These are phyloP conservation scores for Micromonas commoda DNA, from an alignment of 139 green algal species.

Conservation along the genomic window DNA sequence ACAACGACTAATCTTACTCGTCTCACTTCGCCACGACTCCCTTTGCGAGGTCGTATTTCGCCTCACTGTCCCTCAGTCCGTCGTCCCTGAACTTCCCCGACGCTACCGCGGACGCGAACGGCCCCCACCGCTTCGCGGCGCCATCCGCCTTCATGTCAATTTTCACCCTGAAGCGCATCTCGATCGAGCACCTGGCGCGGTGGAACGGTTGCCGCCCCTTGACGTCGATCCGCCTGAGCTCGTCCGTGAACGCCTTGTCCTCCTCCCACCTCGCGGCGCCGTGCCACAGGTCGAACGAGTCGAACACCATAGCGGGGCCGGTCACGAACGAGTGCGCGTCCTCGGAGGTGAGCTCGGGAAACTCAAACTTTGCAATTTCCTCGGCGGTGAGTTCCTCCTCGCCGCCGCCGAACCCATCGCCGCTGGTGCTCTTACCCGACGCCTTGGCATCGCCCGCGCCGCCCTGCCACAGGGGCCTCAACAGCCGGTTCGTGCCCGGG, in stretches of 20 bases:
- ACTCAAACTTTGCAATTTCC: background rate
- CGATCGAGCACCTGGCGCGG: background rate
- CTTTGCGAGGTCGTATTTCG: background rate
- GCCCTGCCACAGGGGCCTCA: no score
- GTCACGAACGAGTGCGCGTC: conserved; percentile 2
- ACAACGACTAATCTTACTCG: no score
- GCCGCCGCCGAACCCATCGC: no score
- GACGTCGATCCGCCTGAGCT: background rate
- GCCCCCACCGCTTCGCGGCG: background rate
- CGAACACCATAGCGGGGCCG: background rate
- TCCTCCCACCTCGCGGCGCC: conserved; percentile 1
- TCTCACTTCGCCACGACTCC: no score
- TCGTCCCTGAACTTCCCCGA: background rate
- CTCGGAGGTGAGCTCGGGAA: background rate
- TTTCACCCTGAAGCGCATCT: background rate
- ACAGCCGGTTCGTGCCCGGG: background rate
- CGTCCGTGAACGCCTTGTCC: background rate
- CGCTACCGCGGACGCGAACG: conserved; percentile 2
- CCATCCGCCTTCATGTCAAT: background rate
- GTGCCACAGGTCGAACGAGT: conserved; percentile 7
- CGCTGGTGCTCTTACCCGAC: background rate
- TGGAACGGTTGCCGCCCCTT: conserved; percentile 4
- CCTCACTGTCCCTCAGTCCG: background rate
- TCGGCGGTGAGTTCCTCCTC: background rate
- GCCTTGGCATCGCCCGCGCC: background rate